Percentiles rank a stretch among this genome's conserved stretches.
Conservation (phyloP, 306 rosid genomes). For the Coriaria nepalensis region DNA sequence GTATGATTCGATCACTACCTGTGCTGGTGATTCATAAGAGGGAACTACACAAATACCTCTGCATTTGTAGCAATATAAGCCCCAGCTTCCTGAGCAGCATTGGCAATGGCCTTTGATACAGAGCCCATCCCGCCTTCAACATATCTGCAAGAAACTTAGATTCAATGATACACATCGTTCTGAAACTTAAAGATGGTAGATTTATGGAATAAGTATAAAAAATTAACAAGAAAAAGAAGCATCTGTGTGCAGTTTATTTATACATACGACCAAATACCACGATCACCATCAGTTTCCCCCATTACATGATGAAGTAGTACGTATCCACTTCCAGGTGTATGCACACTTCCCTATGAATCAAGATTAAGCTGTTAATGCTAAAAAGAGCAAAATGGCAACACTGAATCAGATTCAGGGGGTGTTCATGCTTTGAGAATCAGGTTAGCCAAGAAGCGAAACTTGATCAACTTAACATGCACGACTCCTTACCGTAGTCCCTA, state of each 20-base stretch:
- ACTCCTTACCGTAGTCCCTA: conserved; percentile 51
- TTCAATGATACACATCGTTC: no score
- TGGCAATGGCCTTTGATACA: conserved; percentile 65
- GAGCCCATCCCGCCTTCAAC: conserved; percentile 99
- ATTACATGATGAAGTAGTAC: conserved; percentile 93
- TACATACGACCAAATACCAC: conserved; percentile 95
- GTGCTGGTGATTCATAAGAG: neutral
- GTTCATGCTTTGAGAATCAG: neutral
- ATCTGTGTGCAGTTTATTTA: conserved; percentile 11
- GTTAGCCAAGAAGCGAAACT: no score
- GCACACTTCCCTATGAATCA: conserved; percentile 55
- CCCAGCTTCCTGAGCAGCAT: conserved; percentile 75
- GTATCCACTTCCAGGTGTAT: conserved; percentile 94
- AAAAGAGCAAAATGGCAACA: neutral
- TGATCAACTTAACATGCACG: neutral
- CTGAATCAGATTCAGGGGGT: no score
- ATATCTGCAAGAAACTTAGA: conserved; percentile 29
- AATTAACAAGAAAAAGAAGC: no score
- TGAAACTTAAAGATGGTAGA: no score
- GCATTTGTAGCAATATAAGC: conserved; percentile 58
- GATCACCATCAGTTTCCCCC: conserved; percentile 95
- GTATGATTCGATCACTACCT: no score
- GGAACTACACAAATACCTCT: conserved; percentile 41
- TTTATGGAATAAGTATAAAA: no score
- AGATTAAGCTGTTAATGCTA: conserved; percentile 1